These are phyloP conservation scores for Candida chilensis DNA, from an alignment of 805 yeast species.

Conservation along the genomic window DNA sequence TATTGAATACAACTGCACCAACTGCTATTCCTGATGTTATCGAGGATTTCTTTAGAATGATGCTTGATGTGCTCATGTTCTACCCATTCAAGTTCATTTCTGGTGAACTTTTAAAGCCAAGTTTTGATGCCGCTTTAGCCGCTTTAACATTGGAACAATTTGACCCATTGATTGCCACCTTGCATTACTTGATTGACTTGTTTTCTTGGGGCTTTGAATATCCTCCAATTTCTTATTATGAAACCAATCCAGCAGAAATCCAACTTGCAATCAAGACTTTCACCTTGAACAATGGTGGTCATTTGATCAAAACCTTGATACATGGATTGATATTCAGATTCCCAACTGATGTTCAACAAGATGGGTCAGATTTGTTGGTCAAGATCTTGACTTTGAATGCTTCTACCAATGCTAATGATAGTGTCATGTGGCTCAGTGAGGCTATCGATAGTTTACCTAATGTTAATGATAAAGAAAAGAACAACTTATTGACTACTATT, in stretches of 20 bases:
- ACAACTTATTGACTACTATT: conserved; percentile 49
- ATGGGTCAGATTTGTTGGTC: conserved; percentile 65
- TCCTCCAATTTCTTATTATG: conserved; percentile 70
- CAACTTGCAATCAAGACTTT: conserved; percentile 37
- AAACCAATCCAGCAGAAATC: conserved; percentile 45
- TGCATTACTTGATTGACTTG: conserved; percentile 76
- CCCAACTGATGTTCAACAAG: conserved; percentile 60
- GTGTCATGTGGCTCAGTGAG: conserved; percentile 51
- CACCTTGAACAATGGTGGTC: conserved; percentile 46
- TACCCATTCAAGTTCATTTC: conserved; percentile 49
- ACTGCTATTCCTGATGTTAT: conserved; percentile 54
- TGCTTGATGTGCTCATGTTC: conserved; percentile 68
- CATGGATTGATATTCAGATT: conserved; percentile 65
- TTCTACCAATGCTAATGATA: conserved; percentile 31
- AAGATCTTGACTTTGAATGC: conserved; percentile 46
- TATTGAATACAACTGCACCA: conserved; percentile 14
- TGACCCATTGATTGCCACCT: conserved; percentile 60
- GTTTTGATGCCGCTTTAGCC: conserved; percentile 50
- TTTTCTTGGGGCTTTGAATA: conserved; percentile 75
- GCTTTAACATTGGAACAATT: conserved; percentile 51
- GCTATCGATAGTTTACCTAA: conserved; percentile 52
- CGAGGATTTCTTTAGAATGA: conserved; percentile 82
- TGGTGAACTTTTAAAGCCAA: conserved; percentile 36
- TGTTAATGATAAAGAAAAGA: conserved; percentile 60
- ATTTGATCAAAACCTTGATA: conserved; percentile 43